Evolutionary conservation across 2,329 filamentous ascomycete genomes (phyloP).

Genomic region (Trichoderma endophyticum): DNA sequence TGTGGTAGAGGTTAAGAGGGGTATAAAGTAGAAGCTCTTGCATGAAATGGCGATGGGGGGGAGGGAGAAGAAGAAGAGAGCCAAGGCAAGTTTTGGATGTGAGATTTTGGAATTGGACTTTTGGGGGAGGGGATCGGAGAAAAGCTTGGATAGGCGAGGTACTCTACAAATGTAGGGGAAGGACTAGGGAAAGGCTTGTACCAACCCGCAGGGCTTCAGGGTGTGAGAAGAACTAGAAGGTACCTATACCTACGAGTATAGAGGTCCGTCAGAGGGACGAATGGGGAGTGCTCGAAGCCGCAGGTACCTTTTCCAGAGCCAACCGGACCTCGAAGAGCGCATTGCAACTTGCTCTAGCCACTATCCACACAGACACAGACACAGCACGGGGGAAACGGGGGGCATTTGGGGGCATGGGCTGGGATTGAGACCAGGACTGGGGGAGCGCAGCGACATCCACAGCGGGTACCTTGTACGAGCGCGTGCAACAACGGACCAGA

Average conservation of each 20-base stretch:
- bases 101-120: slow-evolving; percentile 17
- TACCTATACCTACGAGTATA: background rate
- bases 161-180: slow-evolving; percentile 10
- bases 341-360: background rate
- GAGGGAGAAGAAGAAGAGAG: slow-evolving; percentile 13
- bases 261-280: background rate
- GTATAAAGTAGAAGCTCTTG: background rate
- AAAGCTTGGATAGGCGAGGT: slow-evolving; percentile 16
- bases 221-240: background rate
- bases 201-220: slow-evolving; percentile 1
- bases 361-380: background rate
- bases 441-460: background rate
- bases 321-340: background rate
- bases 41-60: background rate
- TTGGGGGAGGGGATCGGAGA: slow-evolving; percentile 17
- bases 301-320: slow-evolving; percentile 6
- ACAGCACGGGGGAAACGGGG: slow-evolving; percentile 12
- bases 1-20: background rate
- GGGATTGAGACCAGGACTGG: background rate
- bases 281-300: background rate
- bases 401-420: background rate
- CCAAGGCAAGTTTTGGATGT: slow-evolving; percentile 6
- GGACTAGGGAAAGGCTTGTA: slow-evolving; percentile 3
- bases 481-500: background rate
- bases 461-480: slow-evolving; percentile 8